Conservation (phyloP, 176 grass and related monocot genomes). For the Juncus inflexus region DNA sequence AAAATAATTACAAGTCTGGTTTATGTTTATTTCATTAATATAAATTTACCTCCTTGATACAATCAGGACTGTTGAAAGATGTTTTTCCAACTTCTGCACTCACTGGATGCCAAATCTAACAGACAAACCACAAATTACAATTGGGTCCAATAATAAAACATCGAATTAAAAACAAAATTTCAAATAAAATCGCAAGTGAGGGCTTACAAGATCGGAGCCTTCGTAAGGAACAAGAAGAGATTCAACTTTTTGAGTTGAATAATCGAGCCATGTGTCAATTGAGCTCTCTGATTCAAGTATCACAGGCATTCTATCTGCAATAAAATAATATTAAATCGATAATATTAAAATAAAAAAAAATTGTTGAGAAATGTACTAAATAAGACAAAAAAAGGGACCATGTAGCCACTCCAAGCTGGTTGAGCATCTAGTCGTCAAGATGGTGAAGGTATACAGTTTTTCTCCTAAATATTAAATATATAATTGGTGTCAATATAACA, state of each 20-base stretch:
- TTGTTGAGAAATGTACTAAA: neutral
- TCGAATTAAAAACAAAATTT: neutral
- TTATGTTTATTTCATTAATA: neutral
- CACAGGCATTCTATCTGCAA: slow-evolving; percentile 86
- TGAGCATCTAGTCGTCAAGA: slow-evolving; percentile 64
- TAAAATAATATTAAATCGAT: slow-evolving; percentile 6
- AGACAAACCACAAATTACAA: no score
- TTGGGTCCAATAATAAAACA: no score
- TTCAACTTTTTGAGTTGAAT: slow-evolving; percentile 53
- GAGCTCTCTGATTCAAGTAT: slow-evolving; percentile 51
- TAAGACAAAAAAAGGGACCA: slow-evolving; percentile 39
- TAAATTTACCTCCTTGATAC: slow-evolving; percentile 65
- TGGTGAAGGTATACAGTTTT: slow-evolving; percentile 59
- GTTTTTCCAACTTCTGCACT: slow-evolving; percentile 65
- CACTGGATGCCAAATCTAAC: slow-evolving; percentile 54
- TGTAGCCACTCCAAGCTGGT: slow-evolving; percentile 71
- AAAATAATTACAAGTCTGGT: neutral
- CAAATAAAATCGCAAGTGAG: slow-evolving; percentile 6
- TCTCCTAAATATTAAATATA: slow-evolving; percentile 39
- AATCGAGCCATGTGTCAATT: slow-evolving; percentile 61
- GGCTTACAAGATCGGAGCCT: slow-evolving; percentile 74
- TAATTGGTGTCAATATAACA: neutral
- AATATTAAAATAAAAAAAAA: neutral
- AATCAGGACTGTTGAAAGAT: slow-evolving; percentile 80
- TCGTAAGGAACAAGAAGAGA: slow-evolving; percentile 71